Evolutionary conservation across 2,329 filamentous ascomycete genomes (phyloP).

Genomic region (Fusarium nanum): DNA sequence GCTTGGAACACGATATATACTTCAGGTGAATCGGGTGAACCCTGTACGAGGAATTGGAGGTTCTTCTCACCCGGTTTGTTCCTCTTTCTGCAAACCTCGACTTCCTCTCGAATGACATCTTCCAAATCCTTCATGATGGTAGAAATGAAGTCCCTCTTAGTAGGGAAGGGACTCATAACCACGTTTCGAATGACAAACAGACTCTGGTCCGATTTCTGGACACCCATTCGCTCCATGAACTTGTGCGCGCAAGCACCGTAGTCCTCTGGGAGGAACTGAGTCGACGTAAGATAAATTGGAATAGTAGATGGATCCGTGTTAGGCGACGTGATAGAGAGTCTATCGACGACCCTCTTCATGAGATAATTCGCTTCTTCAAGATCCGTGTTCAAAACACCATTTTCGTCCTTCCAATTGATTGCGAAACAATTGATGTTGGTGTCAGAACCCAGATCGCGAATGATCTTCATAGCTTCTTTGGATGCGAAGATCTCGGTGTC

Average conservation of each 20-base stretch:
- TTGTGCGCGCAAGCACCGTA: slow-evolving; percentile 56
- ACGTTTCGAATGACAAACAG: slow-evolving; percentile 61
- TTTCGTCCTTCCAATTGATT: slow-evolving; percentile 55
- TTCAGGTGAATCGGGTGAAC: slow-evolving; percentile 49
- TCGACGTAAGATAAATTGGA: slow-evolving; percentile 59
- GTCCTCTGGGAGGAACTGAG: slow-evolving; percentile 53
- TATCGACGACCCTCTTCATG: slow-evolving; percentile 57
- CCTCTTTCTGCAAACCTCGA: slow-evolving; percentile 49
- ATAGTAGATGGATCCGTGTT: slow-evolving; percentile 55
- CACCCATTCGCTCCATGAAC: slow-evolving; percentile 56
- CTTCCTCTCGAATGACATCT: slow-evolving; percentile 47
- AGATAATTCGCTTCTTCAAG: slow-evolving; percentile 62
- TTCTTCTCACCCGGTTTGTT: slow-evolving; percentile 51
- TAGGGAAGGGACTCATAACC: slow-evolving; percentile 60
- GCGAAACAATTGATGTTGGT: slow-evolving; percentile 60
- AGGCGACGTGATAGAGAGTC: slow-evolving; percentile 55
- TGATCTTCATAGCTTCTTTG: slow-evolving; percentile 52
- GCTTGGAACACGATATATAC: slow-evolving; percentile 55
- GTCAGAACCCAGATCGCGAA: slow-evolving; percentile 58
- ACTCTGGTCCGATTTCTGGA: slow-evolving; percentile 49
- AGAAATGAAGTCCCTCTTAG: slow-evolving; percentile 54
- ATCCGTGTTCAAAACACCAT: slow-evolving; percentile 38
- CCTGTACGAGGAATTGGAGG: slow-evolving; percentile 55
- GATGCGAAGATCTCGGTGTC: slow-evolving; percentile 53
- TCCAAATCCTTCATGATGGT: slow-evolving; percentile 51